phyloP scores from a whole-genome alignment of 2,329 filamentous ascomycete species.

The Calonectria crousiana region DNA sequence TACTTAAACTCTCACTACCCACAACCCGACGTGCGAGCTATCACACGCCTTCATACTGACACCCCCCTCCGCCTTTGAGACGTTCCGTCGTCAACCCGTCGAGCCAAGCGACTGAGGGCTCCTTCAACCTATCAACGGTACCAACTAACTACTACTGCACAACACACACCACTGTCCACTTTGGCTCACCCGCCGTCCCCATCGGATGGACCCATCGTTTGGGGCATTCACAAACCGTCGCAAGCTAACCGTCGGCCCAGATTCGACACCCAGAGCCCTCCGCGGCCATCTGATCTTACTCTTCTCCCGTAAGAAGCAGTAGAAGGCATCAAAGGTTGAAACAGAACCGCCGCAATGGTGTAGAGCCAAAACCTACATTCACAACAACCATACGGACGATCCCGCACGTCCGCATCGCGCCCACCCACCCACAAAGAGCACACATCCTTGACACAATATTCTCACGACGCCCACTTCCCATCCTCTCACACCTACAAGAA shows the following conservation, averaged over 20 bases:
- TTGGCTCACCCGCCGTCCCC: conserved; percentile 22
- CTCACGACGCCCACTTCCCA: conserved; percentile 28
- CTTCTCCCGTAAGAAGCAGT: background rate
- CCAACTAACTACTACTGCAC: conserved; percentile 18
- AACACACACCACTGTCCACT: conserved; percentile 24
- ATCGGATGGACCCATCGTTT: conserved; percentile 13
- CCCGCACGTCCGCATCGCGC: conserved; percentile 15
- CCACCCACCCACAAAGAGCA: conserved; percentile 32
- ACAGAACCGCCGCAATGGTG: background rate
- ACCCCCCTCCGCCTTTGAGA: conserved; percentile 8
- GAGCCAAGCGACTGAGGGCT: conserved; percentile 6
- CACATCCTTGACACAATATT: conserved; percentile 38
- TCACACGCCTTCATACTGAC: conserved; percentile 27
- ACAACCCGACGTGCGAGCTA: conserved; percentile 37
- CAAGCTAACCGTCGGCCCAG: background rate
- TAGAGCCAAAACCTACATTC: conserved; percentile 10
- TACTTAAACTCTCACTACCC: conserved; percentile 21
- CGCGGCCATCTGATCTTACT: background rate
- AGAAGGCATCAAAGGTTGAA: background rate
- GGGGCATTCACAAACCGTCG: background rate
- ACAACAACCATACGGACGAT: conserved; percentile 18
- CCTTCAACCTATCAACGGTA: conserved; percentile 3
- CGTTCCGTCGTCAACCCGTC: conserved; percentile 4
- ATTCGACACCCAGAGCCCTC: background rate
- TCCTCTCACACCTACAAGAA: conserved; percentile 34